A percentile compares a stretch with the other conserved stretches of the same genome.
These are phyloP conservation scores for Pythium apleroticum DNA, from an alignment of 352 stramenopile genomes.

Conservation along the genomic window DNA sequence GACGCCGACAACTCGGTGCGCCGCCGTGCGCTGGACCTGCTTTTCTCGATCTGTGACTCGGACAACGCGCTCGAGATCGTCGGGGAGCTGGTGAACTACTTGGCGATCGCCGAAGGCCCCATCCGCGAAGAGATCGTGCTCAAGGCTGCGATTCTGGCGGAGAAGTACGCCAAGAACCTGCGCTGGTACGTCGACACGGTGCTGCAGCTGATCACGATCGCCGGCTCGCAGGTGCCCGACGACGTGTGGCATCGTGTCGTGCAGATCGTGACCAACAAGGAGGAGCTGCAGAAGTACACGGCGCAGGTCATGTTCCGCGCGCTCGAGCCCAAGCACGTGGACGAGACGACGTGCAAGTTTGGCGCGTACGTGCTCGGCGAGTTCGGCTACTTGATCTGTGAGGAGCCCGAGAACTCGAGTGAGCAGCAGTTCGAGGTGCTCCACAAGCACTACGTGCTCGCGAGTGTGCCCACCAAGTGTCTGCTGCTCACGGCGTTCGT, in stretches of 20 bases:
- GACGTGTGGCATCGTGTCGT: constrained; percentile 98
- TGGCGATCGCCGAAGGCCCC: constrained; percentile 90
- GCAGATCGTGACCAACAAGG: constrained; percentile 98
- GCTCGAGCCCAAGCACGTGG: constrained; percentile 91
- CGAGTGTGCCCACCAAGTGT: constrained; percentile 83
- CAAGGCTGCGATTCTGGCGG: constrained; percentile 98
- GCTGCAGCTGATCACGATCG: constrained; percentile 95
- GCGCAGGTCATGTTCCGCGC: constrained; percentile 85
- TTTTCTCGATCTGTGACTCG: constrained; percentile 98
- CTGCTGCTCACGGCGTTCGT: constrained; percentile 96
- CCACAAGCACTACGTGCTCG: constrained; percentile 94
- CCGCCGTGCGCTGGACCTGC: constrained; percentile 93
- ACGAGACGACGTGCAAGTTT: constrained; percentile 95
- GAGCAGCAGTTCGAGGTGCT: constrained; percentile 95
- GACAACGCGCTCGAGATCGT: constrained; percentile 96
- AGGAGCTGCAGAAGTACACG: constrained; percentile 82
- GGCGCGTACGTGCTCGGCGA: constrained; percentile 84
- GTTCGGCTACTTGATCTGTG: constrained; percentile 95
- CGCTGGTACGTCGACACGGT: constrained; percentile 98
- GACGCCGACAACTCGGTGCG: constrained; percentile 96
- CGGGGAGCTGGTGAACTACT: constrained; percentile 94
- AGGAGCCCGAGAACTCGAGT: constrained; percentile 86
- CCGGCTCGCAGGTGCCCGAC: constrained; percentile 91
- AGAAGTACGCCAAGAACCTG: constrained; percentile 96
- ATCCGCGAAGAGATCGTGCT: constrained; percentile 97